Conservation (phyloP, 345 rosid species). For the Arabidopsis arenosa region DNA sequence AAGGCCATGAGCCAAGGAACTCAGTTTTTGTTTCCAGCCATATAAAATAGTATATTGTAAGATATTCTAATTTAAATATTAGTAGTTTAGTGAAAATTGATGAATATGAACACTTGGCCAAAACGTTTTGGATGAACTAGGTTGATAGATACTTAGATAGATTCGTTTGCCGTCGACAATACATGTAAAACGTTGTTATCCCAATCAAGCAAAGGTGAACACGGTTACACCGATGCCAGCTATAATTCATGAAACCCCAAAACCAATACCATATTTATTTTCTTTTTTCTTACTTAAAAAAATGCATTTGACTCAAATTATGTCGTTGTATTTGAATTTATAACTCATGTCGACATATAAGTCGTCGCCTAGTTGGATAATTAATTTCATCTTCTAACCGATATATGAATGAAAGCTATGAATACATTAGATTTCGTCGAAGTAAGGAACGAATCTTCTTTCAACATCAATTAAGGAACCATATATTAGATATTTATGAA, state of each 20-base stretch:
- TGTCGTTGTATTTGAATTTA: background rate
- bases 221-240: background rate
- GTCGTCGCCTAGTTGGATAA: conserved; percentile 19
- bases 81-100: background rate
- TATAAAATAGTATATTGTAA: background rate
- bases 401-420: conserved; percentile 13
- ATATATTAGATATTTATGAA: background rate
- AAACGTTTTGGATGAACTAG: background rate
- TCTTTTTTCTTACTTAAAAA: background rate
- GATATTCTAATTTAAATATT: background rate
- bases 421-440: background rate
- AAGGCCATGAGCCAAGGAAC: conserved; percentile 31
- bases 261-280: background rate
- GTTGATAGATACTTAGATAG: background rate
- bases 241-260: conserved; percentile 1
- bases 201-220: background rate
- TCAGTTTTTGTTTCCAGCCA: conserved; percentile 26
- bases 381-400: conserved; percentile 31
- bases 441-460: background rate
- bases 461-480: background rate
- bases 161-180: background rate
- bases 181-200: background rate
- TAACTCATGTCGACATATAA: conserved; percentile 33
- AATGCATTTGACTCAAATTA: conserved; percentile 1
- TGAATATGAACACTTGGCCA: background rate